A percentile compares a stretch with the other conserved stretches of the same genome.
phyloP scores from a whole-genome alignment of 306 rosid genomes.

The Cicer cuneatum region DNA sequence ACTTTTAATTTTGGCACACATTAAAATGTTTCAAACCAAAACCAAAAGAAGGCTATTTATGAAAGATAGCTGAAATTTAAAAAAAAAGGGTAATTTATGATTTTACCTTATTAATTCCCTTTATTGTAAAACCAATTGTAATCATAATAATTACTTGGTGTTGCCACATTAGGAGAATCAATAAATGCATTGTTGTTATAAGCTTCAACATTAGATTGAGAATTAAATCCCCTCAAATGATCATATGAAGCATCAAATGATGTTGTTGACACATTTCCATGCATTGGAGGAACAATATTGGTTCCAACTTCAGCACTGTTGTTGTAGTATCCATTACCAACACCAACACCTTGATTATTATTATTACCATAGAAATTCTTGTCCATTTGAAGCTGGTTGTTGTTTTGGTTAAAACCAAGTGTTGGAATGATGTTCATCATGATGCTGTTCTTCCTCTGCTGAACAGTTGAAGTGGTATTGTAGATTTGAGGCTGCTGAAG shows the following conservation, averaged over 20 bases:
- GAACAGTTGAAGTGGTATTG: background rate
- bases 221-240: background rate
- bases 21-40: background rate
- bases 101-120: slow-evolving; percentile 6
- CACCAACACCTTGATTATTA: background rate
- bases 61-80: background rate
- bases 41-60: slow-evolving; percentile 1
- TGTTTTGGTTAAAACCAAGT: background rate
- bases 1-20: background rate
- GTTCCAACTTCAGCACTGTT: background rate
- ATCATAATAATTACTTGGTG: slow-evolving; percentile 5
- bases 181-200: background rate
- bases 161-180: background rate
- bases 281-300: background rate
- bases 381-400: background rate
- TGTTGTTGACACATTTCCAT: background rate
- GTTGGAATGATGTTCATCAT: background rate
- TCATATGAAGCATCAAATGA: background rate
- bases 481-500: background rate
- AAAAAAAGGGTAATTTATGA: background rate
- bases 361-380: background rate
- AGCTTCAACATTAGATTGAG: slow-evolving; percentile 22
- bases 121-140: background rate
- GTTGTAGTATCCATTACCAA: background rate
- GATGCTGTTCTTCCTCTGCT: background rate